Evolutionary conservation across 768 basidiomycete genomes (phyloP).

Genomic region (Russula emetica): DNA sequence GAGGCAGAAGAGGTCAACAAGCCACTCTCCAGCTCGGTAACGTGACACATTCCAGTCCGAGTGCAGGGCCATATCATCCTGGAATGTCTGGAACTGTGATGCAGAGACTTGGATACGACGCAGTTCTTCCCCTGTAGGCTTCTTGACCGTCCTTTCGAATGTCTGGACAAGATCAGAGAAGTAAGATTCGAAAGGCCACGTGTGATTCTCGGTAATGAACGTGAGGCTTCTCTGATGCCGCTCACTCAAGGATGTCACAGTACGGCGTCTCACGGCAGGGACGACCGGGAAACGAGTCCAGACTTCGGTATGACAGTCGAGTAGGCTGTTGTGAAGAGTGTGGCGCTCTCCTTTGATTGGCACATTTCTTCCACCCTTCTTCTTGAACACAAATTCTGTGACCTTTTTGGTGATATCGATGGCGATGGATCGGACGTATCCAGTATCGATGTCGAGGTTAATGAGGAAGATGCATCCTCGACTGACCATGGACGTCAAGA

Average conservation of each 20-base stretch:
- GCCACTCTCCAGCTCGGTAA: slow-evolving; percentile 55
- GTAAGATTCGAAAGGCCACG: slow-evolving; percentile 39
- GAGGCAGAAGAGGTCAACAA: slow-evolving; percentile 57
- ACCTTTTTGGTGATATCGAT: slow-evolving; percentile 52
- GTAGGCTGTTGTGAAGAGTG: slow-evolving; percentile 40
- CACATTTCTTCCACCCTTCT: slow-evolving; percentile 32
- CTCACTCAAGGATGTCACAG: slow-evolving; percentile 24
- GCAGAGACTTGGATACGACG: slow-evolving; percentile 39
- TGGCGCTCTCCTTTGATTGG: slow-evolving; percentile 19
- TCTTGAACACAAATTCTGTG: slow-evolving; percentile 53
- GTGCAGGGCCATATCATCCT: not conserved
- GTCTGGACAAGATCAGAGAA: slow-evolving; percentile 43
- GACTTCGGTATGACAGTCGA: slow-evolving; percentile 21
- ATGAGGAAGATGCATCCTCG: slow-evolving; percentile 44
- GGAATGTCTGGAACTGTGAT: slow-evolving; percentile 33
- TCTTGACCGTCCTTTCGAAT: slow-evolving; percentile 48
- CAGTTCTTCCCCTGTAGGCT: slow-evolving; percentile 48
- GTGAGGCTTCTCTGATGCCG: slow-evolving; percentile 37
- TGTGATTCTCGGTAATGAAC: slow-evolving; percentile 43
- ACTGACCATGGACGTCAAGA: slow-evolving; percentile 45
- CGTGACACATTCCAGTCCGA: slow-evolving; percentile 34
- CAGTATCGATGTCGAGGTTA: slow-evolving; percentile 36
- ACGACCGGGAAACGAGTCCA: slow-evolving; percentile 21
- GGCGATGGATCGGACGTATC: slow-evolving; percentile 41
- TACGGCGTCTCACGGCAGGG: slow-evolving; percentile 19